A percentile compares a stretch with the other conserved stretches of the same genome.
These are phyloP conservation scores for Calonectria montana DNA, from an alignment of 2,329 filamentous ascomycete species.

Conservation along the genomic window DNA sequence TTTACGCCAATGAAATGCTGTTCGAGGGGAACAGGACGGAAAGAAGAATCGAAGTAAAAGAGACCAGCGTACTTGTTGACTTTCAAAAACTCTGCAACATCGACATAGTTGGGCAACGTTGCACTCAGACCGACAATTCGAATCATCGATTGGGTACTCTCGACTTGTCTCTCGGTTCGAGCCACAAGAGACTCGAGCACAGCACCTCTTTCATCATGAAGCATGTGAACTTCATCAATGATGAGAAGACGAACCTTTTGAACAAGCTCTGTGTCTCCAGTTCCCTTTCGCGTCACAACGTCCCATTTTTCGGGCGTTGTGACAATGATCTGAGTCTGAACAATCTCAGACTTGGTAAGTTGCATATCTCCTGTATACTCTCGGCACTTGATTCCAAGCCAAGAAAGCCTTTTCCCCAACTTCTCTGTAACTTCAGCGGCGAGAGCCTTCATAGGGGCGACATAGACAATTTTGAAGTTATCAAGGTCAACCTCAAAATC, in stretches of 20 bases:
- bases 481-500: conserved; percentile 87
- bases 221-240: conserved; percentile 99
- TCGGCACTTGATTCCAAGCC: conserved; percentile 91
- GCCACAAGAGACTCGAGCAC: conserved; percentile 97
- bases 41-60: conserved; percentile 97
- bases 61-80: conserved; percentile 93
- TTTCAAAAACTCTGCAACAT: conserved; percentile 96
- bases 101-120: conserved; percentile 94
- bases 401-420: conserved; percentile 88
- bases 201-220: conserved; percentile 96
- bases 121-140: conserved; percentile 95
- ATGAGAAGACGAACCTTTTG: conserved; percentile 97
- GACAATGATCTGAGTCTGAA: conserved; percentile 97
- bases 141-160: conserved; percentile 97
- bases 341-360: conserved; percentile 93
- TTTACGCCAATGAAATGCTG: conserved; percentile 98
- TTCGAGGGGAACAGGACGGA: conserved; percentile 93
- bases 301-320: conserved; percentile 99
- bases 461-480: conserved; percentile 98
- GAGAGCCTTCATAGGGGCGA: conserved; percentile 98
- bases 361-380: conserved; percentile 99
- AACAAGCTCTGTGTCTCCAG: conserved; percentile 95
- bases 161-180: conserved; percentile 93
- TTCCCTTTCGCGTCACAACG: conserved; percentile 96
- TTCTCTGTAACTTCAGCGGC: conserved; percentile 97